Evolutionary conservation across 257 asterid genomes (phyloP), one percentile per base, ranked within the genome.

Genomic region (Lycium barbarum): DNA sequence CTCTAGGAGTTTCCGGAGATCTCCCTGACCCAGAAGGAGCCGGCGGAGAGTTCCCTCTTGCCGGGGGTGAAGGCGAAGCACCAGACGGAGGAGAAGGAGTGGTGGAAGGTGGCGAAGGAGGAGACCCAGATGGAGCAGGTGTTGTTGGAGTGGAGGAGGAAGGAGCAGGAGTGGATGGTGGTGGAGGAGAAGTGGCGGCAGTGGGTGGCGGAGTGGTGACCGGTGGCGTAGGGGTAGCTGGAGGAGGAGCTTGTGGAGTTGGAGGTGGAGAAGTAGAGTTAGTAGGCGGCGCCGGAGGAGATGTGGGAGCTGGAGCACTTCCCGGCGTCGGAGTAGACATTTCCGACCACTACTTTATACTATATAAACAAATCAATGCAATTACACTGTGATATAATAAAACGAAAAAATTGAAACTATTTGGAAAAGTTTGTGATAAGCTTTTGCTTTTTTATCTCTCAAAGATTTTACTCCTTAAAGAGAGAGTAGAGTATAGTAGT

Each of bases 251-350:
- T 9, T 88, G 89, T 15, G 92, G 85, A 38, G 91, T 73, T 1
- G 91, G 92, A 2, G 93, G 88, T 1, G 93, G 87, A 3, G 94
- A 43, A 6, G 93, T 87, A 58, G 79, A 5, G 84, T 88, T 88
- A 9, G 88, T 14, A 6, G 88, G 82, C 26, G 88, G 82, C 38
- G 82, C 49, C 0, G 93, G 92, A 13, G 93, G 89, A 2, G 92
- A 43, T 0, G 87, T 83, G 15, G 92, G 92, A 71, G 91, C 84
- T n/a, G 92, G 95, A 4, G 94, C 81, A 18, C 91, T 73, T 17
- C 81, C 91, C 85, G 95, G 93, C 85, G 93, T 83, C 70, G 93
- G 93, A 65, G 92, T 81, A 9, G 94, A 88, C 93, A 89, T 90
- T 47, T 49, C 61, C 54, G 71, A 26, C 36, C 9, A 63, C 71